Evolutionary conservation across 2,329 filamentous ascomycete genomes (phyloP).

Genomic region (Leptographium radiaticola): DNA sequence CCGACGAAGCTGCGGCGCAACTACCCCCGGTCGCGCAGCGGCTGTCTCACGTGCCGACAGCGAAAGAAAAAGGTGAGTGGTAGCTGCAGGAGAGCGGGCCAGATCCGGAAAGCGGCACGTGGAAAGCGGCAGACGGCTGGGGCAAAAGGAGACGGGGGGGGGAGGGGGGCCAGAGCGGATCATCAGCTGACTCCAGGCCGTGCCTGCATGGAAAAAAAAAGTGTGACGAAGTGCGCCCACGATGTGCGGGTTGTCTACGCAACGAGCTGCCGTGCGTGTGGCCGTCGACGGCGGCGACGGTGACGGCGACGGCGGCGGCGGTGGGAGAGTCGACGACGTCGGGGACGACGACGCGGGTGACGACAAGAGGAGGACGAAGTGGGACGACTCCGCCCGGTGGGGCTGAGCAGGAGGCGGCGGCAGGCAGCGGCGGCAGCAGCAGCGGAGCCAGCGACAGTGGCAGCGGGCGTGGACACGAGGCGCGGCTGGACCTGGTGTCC

Average conservation of each 20-base stretch:
- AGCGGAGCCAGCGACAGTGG: background rate
- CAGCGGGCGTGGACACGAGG: background rate
- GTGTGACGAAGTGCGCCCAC: constrained; percentile 11
- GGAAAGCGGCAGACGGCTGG: too few relatives aligned
- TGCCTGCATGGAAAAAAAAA: background rate
- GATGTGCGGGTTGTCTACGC: constrained; percentile 9
- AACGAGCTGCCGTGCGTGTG: constrained; percentile 10
- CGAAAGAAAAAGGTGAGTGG: constrained; percentile 11
- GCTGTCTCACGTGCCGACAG: constrained; percentile 12
- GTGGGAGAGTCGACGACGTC: too few relatives aligned
- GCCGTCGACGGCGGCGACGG: background rate
- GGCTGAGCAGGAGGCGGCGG: background rate
- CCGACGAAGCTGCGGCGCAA: constrained; percentile 13
- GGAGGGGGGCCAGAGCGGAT: background rate
- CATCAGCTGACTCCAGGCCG: background rate
- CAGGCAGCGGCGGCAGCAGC: background rate
- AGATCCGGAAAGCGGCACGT: too few relatives aligned
- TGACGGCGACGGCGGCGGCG: background rate
- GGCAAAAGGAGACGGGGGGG: background rate
- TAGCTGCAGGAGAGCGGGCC: too few relatives aligned
- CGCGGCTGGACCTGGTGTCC: background rate
- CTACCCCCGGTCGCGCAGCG: constrained; percentile 10
- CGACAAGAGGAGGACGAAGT: background rate
- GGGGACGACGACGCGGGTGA: background rate
- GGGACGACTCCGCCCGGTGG: too few relatives aligned